These are phyloP conservation scores for Aegilops tauschii DNA, from an alignment of 176 grass and related monocot species.

Conservation along the genomic window DNA sequence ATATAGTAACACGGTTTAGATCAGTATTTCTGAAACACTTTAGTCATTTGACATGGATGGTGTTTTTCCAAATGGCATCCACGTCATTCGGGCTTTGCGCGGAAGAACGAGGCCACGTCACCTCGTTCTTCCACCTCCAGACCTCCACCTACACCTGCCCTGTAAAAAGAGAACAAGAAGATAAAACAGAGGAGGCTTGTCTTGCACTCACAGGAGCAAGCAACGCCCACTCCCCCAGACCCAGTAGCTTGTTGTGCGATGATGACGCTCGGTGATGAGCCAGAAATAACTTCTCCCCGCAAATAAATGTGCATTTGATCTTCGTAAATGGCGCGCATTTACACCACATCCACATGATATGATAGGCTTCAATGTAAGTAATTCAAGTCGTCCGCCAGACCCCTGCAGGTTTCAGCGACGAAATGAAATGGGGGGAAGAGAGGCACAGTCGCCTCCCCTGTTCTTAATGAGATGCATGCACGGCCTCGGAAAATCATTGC, in stretches of 20 bases:
- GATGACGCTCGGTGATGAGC: conserved; percentile 39
- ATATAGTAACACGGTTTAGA: too few species aligned
- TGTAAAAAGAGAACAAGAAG: background rate
- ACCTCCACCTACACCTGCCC: too few species aligned
- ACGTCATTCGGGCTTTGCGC: too few species aligned
- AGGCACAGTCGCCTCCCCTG: background rate
- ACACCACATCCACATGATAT: conserved; percentile 13
- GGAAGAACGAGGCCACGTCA: too few species aligned
- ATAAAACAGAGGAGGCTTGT: background rate
- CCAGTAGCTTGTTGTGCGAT: conserved; percentile 37
- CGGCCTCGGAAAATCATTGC: conserved; percentile 39
- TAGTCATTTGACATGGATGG: too few species aligned
- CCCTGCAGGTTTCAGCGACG: conserved; percentile 36
- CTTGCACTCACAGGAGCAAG: conserved; percentile 13
- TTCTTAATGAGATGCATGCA: conserved; percentile 26
- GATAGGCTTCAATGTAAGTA: conserved; percentile 30
- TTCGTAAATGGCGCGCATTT: conserved; percentile 45
- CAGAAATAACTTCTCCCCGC: conserved; percentile 32
- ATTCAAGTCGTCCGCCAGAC: conserved; percentile 44
- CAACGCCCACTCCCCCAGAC: background rate
- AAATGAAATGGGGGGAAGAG: background rate
- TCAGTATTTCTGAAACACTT: too few species aligned
- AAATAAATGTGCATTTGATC: conserved; percentile 55
- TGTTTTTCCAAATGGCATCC: too few species aligned
- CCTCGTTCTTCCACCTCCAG: too few species aligned